Base-by-base conservation (phyloP, 805 yeast genomes). In the Metschnikowia matae region DNA sequence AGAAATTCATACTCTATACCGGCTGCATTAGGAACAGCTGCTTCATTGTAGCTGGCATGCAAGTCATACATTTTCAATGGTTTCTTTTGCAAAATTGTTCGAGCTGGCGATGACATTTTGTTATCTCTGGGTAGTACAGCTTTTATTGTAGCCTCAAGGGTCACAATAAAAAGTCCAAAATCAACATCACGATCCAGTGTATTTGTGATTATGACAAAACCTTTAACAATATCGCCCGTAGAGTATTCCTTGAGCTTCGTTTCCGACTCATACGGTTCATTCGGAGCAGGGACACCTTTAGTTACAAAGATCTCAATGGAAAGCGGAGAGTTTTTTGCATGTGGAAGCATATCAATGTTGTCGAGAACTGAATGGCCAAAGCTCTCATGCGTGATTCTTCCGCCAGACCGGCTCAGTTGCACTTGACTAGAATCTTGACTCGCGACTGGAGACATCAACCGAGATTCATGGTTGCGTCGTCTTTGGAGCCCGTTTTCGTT, bases 21-120 rank as follows among this genome's bases (percentile, higher is more conserved):
- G 17, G 82, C 83, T 35, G 81, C 71, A 55, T 77, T 74, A 2
- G 84, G 81, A 15, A 80, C 73, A 36, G 74, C 71, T 1, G 67
- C 61, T 50, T 77, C 75, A 0, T 80, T 77, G 56, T 74, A 77
- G 7, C 84, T 77, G 1, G 86, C 86, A 60, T 78, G 75, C 41
- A 82, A 57, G 58, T 82, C 87, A 45, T 81, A 78, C 85, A 81
- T 82, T 54, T 81, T 75, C 44, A 82, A 59, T 53, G 82, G 78
- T 55, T 80, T 75, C 54, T 81, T 80, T 61, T 70, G 68, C 46
- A 72, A 53, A 4, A 73, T 61, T 45, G 66, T 67, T 17, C 40
- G 46, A 18, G 46, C 20, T 6, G 15, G 18, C 13, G 21, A 23
- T 13, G 33, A 17, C 29, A 11, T 4, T 7, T 44, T 36, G 32